A percentile compares a stretch with the other conserved stretches of the same genome.
Conservation (phyloP, 2,329 filamentous ascomycete genomes). For the Ceratocystiopsis sp. region DNA sequence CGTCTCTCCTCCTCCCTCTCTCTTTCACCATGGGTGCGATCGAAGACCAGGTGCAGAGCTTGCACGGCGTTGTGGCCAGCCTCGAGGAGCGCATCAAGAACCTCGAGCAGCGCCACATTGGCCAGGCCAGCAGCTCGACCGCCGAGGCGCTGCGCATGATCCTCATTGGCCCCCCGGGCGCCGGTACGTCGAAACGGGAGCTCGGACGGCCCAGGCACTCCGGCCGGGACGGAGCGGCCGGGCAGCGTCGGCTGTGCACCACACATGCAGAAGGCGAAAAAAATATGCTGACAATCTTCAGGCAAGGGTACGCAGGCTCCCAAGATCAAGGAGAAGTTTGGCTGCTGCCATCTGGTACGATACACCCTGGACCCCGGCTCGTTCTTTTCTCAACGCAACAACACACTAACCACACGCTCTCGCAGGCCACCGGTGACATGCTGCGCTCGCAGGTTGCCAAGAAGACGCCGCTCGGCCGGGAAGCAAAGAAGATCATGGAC, state of each 20-base stretch:
- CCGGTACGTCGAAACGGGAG: slow-evolving; percentile 48
- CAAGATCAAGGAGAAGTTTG: slow-evolving; percentile 95
- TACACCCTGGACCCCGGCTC: slow-evolving; percentile 5
- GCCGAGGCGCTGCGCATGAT: slow-evolving; percentile 77
- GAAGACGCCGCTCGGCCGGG: slow-evolving; percentile 83
- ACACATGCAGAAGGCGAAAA: not conserved
- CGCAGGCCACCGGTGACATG: slow-evolving; percentile 94
- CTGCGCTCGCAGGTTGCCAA: slow-evolving; percentile 94
- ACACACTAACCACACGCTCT: slow-evolving; percentile 1
- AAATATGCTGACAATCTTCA: slow-evolving; percentile 22
- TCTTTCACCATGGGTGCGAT: slow-evolving; percentile 58
- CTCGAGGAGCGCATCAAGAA: slow-evolving; percentile 76
- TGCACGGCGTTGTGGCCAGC: slow-evolving; percentile 68
- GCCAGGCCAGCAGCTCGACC: slow-evolving; percentile 25
- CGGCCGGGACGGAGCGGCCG: not conserved
- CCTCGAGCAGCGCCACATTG: slow-evolving; percentile 58
- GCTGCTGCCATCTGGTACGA: slow-evolving; percentile 82
- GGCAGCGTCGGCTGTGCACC: slow-evolving; percentile 6
- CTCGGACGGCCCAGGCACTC: too few species aligned
- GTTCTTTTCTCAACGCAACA: not conserved
- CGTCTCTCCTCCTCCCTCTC: not conserved
- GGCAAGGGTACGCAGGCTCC: slow-evolving; percentile 98
- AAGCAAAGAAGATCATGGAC: slow-evolving; percentile 99
- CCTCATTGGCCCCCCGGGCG: slow-evolving; percentile 90
- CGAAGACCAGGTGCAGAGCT: slow-evolving; percentile 67